Conservation (phyloP, 1,284 basidiomycete genomes). For the Fomes fomentarius region DNA sequence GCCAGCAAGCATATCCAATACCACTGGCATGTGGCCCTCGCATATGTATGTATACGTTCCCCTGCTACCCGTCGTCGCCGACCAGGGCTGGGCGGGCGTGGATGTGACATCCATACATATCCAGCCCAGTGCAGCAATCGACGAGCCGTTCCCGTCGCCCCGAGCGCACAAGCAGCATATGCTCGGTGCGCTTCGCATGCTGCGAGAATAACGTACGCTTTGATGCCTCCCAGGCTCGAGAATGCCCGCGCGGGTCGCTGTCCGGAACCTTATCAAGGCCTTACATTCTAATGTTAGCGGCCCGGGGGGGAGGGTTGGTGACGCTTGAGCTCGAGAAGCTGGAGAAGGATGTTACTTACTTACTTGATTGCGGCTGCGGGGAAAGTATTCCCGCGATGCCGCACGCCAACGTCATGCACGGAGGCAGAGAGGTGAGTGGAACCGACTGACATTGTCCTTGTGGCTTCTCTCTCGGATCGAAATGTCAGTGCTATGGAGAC, state of each 20-base stretch:
- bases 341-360: no score
- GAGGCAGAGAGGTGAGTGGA: neutral
- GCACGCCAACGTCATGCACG: neutral
- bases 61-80: no score
- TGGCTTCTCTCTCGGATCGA: no score
- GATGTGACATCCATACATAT: neutral
- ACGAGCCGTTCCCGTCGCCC: neutral
- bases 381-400: no score
- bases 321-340: no score
- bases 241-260: neutral
- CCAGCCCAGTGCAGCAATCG: neutral
- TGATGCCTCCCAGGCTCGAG: neutral
- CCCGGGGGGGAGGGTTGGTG: neutral
- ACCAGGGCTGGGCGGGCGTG: no score
- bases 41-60: no score
- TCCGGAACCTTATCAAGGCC: conserved; percentile 1
- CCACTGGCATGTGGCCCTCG: no score
- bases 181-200: neutral
- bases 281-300: neutral
- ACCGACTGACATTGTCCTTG: neutral
- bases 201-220: neutral
- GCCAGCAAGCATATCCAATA: no score
- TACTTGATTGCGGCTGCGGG: no score
- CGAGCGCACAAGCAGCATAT: neutral
- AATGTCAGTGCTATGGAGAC: no score